Evolutionary conservation across 148 eudicot species (phyloP), one percentile per base, ranked within the genome.

Genomic region (Mesembryanthemum crystallinum): DNA sequence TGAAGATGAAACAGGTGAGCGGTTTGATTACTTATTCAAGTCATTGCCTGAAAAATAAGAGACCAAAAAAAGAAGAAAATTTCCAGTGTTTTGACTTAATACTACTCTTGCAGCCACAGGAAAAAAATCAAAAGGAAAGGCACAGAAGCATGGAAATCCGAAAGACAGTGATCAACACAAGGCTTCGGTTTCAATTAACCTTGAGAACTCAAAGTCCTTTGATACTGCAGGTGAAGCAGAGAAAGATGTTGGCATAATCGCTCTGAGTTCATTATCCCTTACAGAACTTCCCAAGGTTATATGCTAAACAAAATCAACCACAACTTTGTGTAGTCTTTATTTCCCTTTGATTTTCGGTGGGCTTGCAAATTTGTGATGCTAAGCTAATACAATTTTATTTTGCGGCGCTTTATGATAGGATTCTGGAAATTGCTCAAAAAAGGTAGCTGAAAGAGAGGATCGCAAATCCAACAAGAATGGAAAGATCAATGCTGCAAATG

Each of bases 201-300:
- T 70, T 33, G 77, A 77, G 67, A 80, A 65, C 55, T 75, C 78
- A 27, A 79, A 73, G 67, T 72, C 68, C 49, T 73, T 59, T 13
- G 72, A 66, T 30, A 72, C 69, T 59, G 45, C 64, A 37, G 70
- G 75, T 39, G 85, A 85, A 45, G 77, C 73, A n/a, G 78, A 77
- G 45, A 54, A 39, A 55, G 77, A 78, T 71, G 83, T 71, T 24
- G 80, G 74, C 18, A 54, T 24, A 15, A 30, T 64, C 13, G 35
- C 25, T 52, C 30, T 64, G 32, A 33, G 21, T 52, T 64, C 71
- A 4, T 51, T 75, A 28, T 64, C 77, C 62, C 57, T 75, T 52
- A 8, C 64, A 49, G 71, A 64, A 52, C 49, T 12, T 47, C 17
- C 60, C 10, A 69, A 75, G 77, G 71, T 75, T n/a, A n/a, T 75